These are phyloP conservation scores for Metschnikowia matae DNA, from an alignment of 805 yeast genomes.

Conservation along the genomic window DNA sequence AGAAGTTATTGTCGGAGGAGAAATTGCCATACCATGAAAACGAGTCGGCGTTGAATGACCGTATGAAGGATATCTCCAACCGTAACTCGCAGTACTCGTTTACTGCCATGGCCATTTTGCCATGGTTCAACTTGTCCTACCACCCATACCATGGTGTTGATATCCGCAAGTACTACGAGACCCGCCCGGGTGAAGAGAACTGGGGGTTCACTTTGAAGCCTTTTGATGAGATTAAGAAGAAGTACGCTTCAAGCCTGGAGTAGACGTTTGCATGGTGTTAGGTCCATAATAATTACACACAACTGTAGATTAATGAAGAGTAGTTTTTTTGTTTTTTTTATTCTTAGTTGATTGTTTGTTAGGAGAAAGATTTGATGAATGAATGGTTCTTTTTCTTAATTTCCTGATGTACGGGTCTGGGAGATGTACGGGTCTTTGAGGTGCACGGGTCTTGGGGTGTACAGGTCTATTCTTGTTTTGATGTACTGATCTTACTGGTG, in stretches of 20 bases:
- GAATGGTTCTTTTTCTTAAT: too few species aligned
- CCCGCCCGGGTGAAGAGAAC: constrained; percentile 54
- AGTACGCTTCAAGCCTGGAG: constrained; percentile 12
- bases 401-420: too few species aligned
- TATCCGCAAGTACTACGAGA: constrained; percentile 40
- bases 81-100: constrained; percentile 74
- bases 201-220: constrained; percentile 55
- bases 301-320: too few species aligned
- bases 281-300: too few species aligned
- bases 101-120: constrained; percentile 55
- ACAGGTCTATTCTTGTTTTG: neutral
- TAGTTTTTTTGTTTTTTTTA: too few species aligned
- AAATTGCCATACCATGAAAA: constrained; percentile 66
- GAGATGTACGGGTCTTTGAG: neutral
- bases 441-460: neutral
- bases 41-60: constrained; percentile 49
- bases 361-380: too few species aligned
- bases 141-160: constrained; percentile 84
- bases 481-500: neutral
- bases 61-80: constrained; percentile 70
- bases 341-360: too few species aligned
- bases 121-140: constrained; percentile 77
- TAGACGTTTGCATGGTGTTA: too few species aligned
- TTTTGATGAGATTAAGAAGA: constrained; percentile 43
- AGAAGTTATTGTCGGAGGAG: constrained; percentile 59